Evolutionary conservation across 164 flowering plant genomes (phyloP), one percentile per base, ranked within the genome.

Genomic region (Macadamia integrifolia): DNA sequence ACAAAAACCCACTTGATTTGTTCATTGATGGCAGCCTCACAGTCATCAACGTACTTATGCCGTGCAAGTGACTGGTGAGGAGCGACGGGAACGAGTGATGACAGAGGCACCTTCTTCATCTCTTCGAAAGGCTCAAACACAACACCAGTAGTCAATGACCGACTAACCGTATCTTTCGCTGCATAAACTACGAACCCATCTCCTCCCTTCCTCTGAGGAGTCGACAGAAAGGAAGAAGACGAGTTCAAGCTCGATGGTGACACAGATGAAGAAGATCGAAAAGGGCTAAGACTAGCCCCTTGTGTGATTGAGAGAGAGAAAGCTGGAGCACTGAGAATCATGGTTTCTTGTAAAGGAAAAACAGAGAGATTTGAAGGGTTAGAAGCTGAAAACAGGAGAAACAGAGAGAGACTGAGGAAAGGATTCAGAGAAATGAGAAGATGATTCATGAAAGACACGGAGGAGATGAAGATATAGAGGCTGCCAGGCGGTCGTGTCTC

Each of bases 121-220:
- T 94, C 99, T 69, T 88, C 90, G 49, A 94, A 94, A 0, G 99
- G 99, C 77, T 87, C 91, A 67, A 94, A 94, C 18, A 92, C 74
- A n/a, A 94, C 88, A 8, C 97, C 99, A 0, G 88, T 82, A 0
- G 88, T 82, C 0, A 88, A 50, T 9, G 90, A 78, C 14, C 77
- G 75, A 65, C 8, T 75, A 71, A 80, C 83, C 14, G 83, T 6
- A 15, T 65, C 75, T 17, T 56, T 69, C 7, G 71, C 17, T 17
- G 68, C 73, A 57, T 40, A 60, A 6, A 62, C 71, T 1, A 58
- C 62, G 10, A 63, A 62, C 11, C 72, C 80, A 63, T 67, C 61
- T 10, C 66, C 44, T 11, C 59, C 35, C 9, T 57, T 60, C 14
- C 56, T 58, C 42, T 50, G 53, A 6, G 74, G 50, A 31, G 69